Evolutionary conservation across 345 rosid genomes (phyloP).

Genomic region (Syzygium aqueum): DNA sequence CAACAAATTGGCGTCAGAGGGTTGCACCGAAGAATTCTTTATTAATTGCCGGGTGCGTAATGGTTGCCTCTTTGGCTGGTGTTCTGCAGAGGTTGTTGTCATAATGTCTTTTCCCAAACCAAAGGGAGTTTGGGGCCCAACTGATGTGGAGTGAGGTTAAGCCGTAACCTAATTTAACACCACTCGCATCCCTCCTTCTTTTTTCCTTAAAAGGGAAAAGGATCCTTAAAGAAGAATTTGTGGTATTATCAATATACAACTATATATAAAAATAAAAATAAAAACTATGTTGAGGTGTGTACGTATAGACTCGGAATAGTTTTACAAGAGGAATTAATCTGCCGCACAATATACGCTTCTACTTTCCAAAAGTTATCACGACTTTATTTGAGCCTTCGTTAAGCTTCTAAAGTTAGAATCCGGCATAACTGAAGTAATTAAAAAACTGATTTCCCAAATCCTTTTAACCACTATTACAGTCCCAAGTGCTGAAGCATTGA

Average conservation of each 20-base stretch:
- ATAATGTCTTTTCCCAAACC: slow-evolving; percentile 22
- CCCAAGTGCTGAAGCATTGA: too few species aligned
- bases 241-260: background rate
- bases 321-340: background rate
- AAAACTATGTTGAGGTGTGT: background rate
- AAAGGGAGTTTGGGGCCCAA: slow-evolving; percentile 12
- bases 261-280: background rate
- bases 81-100: slow-evolving; percentile 1
- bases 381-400: background rate
- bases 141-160: background rate
- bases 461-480: background rate
- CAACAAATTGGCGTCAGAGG: background rate
- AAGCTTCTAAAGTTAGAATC: background rate
- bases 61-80: background rate
- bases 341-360: background rate
- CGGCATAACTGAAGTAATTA: background rate
- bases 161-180: background rate
- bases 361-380: background rate
- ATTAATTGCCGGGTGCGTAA: background rate
- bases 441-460: background rate
- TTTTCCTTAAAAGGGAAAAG: slow-evolving; percentile 3
- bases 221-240: background rate
- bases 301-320: background rate
- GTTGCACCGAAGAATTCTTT: background rate
- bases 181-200: background rate